These are phyloP conservation scores for Brachypodium distachyon DNA, from an alignment of 202 grass and related monocot genomes.

Conservation along the genomic window DNA sequence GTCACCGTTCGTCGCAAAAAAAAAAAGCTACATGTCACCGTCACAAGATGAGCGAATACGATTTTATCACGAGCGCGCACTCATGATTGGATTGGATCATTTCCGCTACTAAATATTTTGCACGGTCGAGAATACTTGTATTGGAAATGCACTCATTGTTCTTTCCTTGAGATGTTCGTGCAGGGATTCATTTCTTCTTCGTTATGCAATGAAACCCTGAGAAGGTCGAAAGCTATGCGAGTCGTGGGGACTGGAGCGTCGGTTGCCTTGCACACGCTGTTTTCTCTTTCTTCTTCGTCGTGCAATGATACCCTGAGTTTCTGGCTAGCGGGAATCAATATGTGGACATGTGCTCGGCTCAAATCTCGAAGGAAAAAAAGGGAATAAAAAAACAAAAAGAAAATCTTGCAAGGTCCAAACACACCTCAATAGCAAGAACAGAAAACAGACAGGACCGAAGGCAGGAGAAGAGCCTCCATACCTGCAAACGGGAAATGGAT, in stretches of 20 bases:
- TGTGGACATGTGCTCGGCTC: neutral
- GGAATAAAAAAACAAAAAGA: neutral
- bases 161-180: neutral
- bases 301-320: neutral
- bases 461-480: neutral
- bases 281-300: neutral
- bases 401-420: neutral
- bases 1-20: no score
- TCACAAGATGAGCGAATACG: neutral
- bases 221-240: no score
- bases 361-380: neutral
- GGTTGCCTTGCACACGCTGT: no score
- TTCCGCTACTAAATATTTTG: neutral
- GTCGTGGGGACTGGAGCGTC: no score
- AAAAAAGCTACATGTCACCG: neutral
- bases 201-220: neutral
- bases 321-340: neutral
- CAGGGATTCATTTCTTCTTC: neutral
- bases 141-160: neutral
- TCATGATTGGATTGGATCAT: neutral
- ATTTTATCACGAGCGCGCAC: neutral
- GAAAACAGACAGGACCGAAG: neutral
- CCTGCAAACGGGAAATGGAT: constrained; percentile 19
- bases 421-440: neutral
- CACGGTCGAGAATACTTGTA: neutral